A percentile compares a stretch with the other conserved stretches of the same genome.
These are phyloP conservation scores for Fusarium sp. DNA, from an alignment of 2,329 filamentous ascomycete genomes.

Conservation along the genomic window DNA sequence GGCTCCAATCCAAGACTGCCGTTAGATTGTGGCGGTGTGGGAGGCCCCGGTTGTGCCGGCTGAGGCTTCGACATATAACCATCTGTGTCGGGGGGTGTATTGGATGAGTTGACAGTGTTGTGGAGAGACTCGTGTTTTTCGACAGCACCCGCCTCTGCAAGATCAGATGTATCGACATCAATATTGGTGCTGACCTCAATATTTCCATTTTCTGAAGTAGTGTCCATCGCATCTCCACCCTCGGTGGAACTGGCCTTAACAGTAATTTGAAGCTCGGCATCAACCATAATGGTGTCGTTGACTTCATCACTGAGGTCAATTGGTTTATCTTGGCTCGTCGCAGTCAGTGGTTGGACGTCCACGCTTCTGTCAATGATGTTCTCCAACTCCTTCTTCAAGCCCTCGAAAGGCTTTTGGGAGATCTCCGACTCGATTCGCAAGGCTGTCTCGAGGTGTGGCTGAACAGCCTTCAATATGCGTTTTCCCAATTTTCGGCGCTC, in stretches of 20 bases:
- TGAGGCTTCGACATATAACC: conserved; percentile 51
- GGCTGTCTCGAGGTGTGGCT: conserved; percentile 79
- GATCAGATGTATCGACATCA: conserved; percentile 55
- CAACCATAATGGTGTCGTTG: conserved; percentile 61
- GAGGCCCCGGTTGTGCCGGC: conserved; percentile 55
- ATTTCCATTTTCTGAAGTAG: conserved; percentile 50
- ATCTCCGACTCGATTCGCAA: conserved; percentile 84
- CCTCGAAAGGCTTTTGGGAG: conserved; percentile 72
- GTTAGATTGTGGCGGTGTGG: conserved; percentile 73
- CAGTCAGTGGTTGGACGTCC: conserved; percentile 55
- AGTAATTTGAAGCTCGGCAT: conserved; percentile 59
- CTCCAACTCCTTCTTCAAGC: conserved; percentile 77
- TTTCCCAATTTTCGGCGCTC: conserved; percentile 87
- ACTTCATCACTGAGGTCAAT: conserved; percentile 51
- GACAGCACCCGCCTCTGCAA: conserved; percentile 42
- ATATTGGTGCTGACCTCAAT: conserved; percentile 57
- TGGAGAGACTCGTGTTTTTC: conserved; percentile 38
- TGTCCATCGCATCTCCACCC: conserved; percentile 47
- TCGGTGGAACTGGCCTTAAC: conserved; percentile 45
- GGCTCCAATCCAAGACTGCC: conserved; percentile 61
- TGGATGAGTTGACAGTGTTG: conserved; percentile 41
- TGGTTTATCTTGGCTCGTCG: conserved; percentile 47
- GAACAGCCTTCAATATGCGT: conserved; percentile 84
- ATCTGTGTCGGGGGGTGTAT: conserved; percentile 59
- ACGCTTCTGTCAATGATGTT: conserved; percentile 74